Evolutionary conservation across 139 green algal species (phyloP), one percentile per base, ranked within the genome.

Genomic region (Volvox africanus): DNA sequence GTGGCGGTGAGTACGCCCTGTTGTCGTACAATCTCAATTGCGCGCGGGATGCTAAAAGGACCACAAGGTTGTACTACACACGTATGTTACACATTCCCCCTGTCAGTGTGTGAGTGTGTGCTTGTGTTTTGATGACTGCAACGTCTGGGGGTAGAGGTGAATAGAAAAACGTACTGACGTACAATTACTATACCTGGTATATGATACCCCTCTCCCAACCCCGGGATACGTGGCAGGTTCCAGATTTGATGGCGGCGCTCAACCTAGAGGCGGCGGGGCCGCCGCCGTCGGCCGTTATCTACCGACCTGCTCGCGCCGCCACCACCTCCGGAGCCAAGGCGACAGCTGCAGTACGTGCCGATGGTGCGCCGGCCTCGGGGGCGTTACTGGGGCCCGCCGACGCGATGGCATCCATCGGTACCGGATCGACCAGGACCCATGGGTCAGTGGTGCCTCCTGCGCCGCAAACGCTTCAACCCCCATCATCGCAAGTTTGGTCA

Each of bases 1-100:
- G 85, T 98, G 26, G 92, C 93, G 6, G 83, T 97, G 83, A 94
- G 95, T 55, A 55, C 44, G 44, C 44, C 44, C 5, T 55, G 44
- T 9, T 73, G 65, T 28, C 65, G 65, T 73, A 73, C 65, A 6
- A 28, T 73, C 65, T 73, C 5, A 55, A 5, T 14, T 9, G 44
- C 9, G 44, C 44, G 9, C 9, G 44, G 9, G 5, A 9, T 55
- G 9, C 44, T 5, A 9, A 55, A 14, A 55, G 9, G 44, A 9
- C 44, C 9, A n/a, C n/a, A n/a, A n/a, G 44, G 44, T 55, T 55
- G 44, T 55, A 55, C 44, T n/a, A n/a, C n/a, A n/a, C n/a, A n/a
- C n/a, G n/a, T n/a, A n/a, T n/a, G n/a, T n/a, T n/a, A n/a, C n/a
- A n/a, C n/a, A n/a, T n/a, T n/a, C n/a, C n/a, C n/a, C n/a, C n/a